Base-by-base conservation (phyloP, 1,139 yeast species). In the Lodderomyces orthopsilosis region DNA sequence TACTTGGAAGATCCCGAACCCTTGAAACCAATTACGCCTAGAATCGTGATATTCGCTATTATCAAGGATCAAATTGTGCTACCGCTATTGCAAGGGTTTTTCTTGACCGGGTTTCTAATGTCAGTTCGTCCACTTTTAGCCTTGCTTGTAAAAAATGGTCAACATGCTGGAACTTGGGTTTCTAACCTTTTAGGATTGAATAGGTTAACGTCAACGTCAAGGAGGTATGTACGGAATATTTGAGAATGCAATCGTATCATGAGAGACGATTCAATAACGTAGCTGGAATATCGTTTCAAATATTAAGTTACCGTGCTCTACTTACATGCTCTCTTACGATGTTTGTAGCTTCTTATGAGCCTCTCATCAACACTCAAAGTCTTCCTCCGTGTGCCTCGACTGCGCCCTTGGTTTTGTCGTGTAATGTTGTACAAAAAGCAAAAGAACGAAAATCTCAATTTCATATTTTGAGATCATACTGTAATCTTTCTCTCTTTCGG, bases 51-150 rank as follows among this genome's bases (percentile, higher is more conserved):
- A 0, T 79, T 77, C 53, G 85, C 87, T 1, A 62, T 85, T 0
- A 40, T 83, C 8, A 77, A 77, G 48, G 91, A 85, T 55, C 84
- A 83, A 48, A 56, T 85, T 2, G 13, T 85, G n/a, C 76, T 84
- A 81, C 93, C 93, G 1, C 70, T 85, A 33, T 19, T 73, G 14
- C 77, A 70, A 49, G 77, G 77, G 4, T 66, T 74, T 46, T 43
- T 68, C 26, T 73, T 70, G 68, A 55, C 72, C 1, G 71, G 73
- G 7, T 46, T 65, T 4, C 53, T 73, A 41, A 49, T 73, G 2
- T 44, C 59, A n/a, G 46, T 59, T 17, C 51, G 63, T 24, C 77
- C 77, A 0, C 39, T 62, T 1, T 50, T 69, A 41, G 44, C 54
- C 8, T 45, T 50, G 14, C 47, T 70, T 13, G 63, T 63, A 6